Conservation (phyloP, 306 rosid species). For the Medicago arabica region DNA sequence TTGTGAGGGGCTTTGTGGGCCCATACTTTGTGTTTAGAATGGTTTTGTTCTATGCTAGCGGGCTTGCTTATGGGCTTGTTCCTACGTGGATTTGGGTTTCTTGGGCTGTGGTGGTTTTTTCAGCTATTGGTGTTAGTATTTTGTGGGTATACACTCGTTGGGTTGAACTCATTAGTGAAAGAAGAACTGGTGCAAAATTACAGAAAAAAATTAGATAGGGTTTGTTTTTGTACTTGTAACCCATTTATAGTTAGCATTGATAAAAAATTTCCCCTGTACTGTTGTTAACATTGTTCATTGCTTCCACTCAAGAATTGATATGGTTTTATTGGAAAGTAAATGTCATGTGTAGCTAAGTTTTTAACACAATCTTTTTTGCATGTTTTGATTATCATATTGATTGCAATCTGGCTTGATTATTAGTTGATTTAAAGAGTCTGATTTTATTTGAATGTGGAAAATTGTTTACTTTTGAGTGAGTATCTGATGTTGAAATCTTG, state of each 20-base stretch:
- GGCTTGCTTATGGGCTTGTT: slow-evolving; percentile 60
- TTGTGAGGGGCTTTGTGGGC: slow-evolving; percentile 68
- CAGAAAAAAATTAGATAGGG: slow-evolving; percentile 62
- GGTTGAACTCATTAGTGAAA: slow-evolving; percentile 62
- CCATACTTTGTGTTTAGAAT: slow-evolving; percentile 74
- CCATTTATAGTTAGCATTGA: slow-evolving; percentile 6
- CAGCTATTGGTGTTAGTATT: slow-evolving; percentile 80
- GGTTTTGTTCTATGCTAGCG: slow-evolving; percentile 60
- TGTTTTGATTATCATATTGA: neutral
- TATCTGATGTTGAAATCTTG: too few relatives aligned
- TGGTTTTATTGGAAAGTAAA: slow-evolving; percentile 34
- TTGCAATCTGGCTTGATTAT: neutral
- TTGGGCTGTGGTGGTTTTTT: slow-evolving; percentile 71
- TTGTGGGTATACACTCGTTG: slow-evolving; percentile 87
- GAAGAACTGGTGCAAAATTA: slow-evolving; percentile 50
- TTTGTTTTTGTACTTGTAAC: slow-evolving; percentile 1
- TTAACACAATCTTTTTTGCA: slow-evolving; percentile 23
- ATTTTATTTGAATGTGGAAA: slow-evolving; percentile 23
- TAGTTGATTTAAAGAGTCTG: slow-evolving; percentile 7
- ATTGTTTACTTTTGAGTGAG: slow-evolving; percentile 3
- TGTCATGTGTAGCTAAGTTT: slow-evolving; percentile 6
- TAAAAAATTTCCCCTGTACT: neutral
- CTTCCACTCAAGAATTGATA: neutral
- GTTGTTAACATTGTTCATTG: neutral
- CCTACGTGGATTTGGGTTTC: slow-evolving; percentile 88